Base-by-base conservation (phyloP, 2,329 filamentous ascomycete species). In the Xylariomycetidae sp. region DNA sequence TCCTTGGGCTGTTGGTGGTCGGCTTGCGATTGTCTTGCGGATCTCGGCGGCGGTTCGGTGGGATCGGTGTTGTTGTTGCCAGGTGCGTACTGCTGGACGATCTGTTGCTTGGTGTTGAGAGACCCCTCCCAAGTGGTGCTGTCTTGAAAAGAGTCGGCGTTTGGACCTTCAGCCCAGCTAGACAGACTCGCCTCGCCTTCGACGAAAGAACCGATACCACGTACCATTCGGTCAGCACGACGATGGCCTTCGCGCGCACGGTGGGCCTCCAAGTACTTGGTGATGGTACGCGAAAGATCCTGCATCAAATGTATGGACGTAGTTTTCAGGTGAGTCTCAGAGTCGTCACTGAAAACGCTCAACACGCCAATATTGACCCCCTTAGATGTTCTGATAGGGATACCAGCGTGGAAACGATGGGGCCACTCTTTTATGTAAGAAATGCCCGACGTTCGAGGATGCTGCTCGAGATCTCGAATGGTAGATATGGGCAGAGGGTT, bases 401-500 rank as follows among this genome's bases (percentile, higher is more conserved):
- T 33, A 13, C 37, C 41, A n/a, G 41, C 41, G 22, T 43, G 46
- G 25, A 48, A 48, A 10, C 43, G 33, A 23, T 23, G n/a, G n/a
- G 20, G 20, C 20, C 20, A 23, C 8, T 23, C 20, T 23, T 23
- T 23, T 8, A 23, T 8, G 15, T 50, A 56, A 0, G 49, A 37
- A n/a, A 49, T 48, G 13, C 34, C 19, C 5, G 40, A 36, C 27
- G 61, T 63, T 2, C 55, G 50, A 3, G 49, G 31, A 20, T 66
- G 51, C 1, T 20, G 19, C 0, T 42, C 41, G 2, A 69, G 46
- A 30, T 69, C 58, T 0, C 51, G 40, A 3, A 66, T 42, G 0
- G 64, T 37, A 0, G 51, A 48, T 1, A 67, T 48, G 0, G 61
- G 58, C 0, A 66, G 39, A 4, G 42, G 36, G 6, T 14, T 20